A percentile compares a stretch with the other conserved stretches of the same genome.
Evolutionary conservation across 768 basidiomycete genomes (phyloP).

Genomic region (Cytidiella melzeri): DNA sequence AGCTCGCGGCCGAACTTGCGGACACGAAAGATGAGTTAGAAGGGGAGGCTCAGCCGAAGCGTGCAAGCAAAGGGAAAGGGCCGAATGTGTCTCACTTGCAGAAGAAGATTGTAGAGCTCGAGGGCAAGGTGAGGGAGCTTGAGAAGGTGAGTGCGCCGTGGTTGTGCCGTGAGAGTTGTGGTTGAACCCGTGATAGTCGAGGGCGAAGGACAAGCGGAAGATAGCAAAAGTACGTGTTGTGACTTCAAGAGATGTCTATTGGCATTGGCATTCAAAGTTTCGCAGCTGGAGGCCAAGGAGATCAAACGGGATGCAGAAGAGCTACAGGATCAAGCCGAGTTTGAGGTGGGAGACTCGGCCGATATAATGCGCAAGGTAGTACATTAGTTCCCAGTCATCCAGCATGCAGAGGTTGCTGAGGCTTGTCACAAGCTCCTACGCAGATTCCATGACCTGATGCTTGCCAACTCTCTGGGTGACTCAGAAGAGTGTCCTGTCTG

Average conservation of each 20-base stretch:
- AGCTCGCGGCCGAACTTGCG: constrained; percentile 8
- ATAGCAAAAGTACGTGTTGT: constrained; percentile 16
- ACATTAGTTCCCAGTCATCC: background rate
- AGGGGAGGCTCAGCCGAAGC: constrained; percentile 18
- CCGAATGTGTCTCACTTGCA: constrained; percentile 11
- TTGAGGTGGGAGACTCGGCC: constrained; percentile 28
- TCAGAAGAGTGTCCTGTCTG: constrained; percentile 37
- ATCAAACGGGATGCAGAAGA: constrained; percentile 33
- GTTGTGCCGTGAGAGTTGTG: background rate
- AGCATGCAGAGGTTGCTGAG: background rate
- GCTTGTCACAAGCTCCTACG: constrained; percentile 30
- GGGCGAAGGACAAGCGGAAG: constrained; percentile 18
- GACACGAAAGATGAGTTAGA: constrained; percentile 15
- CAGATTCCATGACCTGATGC: constrained; percentile 33
- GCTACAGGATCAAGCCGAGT: constrained; percentile 24
- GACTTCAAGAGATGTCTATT: background rate
- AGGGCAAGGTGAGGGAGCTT: constrained; percentile 17
- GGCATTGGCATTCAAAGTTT: constrained; percentile 1
- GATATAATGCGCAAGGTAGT: constrained; percentile 38
- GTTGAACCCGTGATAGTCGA: constrained; percentile 16
- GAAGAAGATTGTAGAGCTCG: constrained; percentile 17
- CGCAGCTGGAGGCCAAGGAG: constrained; percentile 28
- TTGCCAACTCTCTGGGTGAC: constrained; percentile 30
- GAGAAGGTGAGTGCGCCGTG: constrained; percentile 22
- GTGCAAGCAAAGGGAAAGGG: constrained; percentile 9